These are phyloP conservation scores for Penicillium psychrofluorescens DNA, from an alignment of 495 filamentous ascomycete genomes.

Conservation along the genomic window DNA sequence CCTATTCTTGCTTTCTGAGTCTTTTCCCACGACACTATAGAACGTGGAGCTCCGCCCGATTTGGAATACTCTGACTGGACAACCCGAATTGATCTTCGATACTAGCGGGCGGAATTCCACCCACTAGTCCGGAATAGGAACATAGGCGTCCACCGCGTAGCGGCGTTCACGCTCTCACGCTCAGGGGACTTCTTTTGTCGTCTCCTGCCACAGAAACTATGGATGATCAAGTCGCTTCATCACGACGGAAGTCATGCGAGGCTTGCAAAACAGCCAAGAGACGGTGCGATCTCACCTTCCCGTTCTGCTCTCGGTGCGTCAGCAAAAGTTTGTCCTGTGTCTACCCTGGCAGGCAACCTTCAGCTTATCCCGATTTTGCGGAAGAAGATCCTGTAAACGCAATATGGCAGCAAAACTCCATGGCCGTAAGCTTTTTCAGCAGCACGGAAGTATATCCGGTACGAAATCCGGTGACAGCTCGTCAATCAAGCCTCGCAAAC, in stretches of 20 bases:
- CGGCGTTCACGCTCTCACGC: not conserved
- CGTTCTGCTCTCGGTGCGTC: conserved; percentile 41
- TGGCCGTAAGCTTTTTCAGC: too few species aligned
- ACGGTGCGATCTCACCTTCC: conserved; percentile 44
- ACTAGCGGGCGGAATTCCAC: conserved; percentile 28
- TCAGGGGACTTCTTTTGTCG: not conserved
- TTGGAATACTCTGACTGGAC: too few species aligned
- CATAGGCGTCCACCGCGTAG: not conserved
- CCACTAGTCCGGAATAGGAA: not conserved
- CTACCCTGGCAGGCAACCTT: conserved; percentile 27
- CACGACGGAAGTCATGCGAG: conserved; percentile 44
- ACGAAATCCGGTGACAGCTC: too few species aligned
- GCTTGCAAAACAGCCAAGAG: conserved; percentile 48
- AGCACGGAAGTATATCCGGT: too few species aligned
- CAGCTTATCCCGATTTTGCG: too few species aligned
- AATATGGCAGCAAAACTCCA: too few species aligned
- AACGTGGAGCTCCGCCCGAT: too few species aligned
- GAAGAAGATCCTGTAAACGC: too few species aligned
- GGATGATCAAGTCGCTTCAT: conserved; percentile 16
- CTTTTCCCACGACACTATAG: too few species aligned
- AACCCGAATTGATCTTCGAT: too few species aligned
- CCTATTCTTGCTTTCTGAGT: too few species aligned
- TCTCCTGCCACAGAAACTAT: not conserved
- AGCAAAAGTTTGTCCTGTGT: conserved; percentile 32
- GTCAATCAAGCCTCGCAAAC: too few species aligned